Evolutionary conservation across 202 grass and related monocot species (phyloP).

Genomic region (Saccharum hybrid): DNA sequence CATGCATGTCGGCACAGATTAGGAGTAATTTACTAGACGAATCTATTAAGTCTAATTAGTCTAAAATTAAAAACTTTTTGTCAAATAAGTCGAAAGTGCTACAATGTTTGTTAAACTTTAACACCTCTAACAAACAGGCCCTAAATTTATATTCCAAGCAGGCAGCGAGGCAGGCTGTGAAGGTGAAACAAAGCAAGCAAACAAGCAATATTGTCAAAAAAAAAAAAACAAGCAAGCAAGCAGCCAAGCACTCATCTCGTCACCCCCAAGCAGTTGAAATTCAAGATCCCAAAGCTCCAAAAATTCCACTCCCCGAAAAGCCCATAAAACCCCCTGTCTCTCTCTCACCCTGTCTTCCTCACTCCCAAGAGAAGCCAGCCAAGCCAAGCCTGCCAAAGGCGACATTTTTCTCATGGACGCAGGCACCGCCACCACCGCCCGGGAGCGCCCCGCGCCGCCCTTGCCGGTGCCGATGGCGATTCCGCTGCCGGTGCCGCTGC

Average conservation of each 20-base stretch:
- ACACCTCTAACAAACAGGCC: no score
- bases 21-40: no score
- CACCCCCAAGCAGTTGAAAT: conserved; percentile 27
- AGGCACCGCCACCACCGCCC: conserved; percentile 33
- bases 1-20: no score
- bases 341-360: not conserved
- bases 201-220: no score
- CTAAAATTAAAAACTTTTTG: no score
- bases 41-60: no score
- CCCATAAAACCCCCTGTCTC: conserved; percentile 51
- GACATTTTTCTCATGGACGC: conserved; percentile 65
- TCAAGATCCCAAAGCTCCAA: conserved; percentile 60
- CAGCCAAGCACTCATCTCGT: conserved; percentile 6
- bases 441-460: conserved; percentile 44
- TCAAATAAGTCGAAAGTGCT: no score
- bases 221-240: not conserved
- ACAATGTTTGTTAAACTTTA: no score
- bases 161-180: not conserved
- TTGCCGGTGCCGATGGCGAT: not conserved
- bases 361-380: conserved; percentile 9
- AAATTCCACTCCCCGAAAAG: conserved; percentile 47
- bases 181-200: not conserved
- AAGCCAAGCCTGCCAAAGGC: conserved; percentile 33
- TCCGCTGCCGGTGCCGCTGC: conserved; percentile 17
- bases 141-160: conserved; percentile 34